A percentile compares a stretch with the other conserved stretches of the same genome.
Conservation (phyloP, 2,329 filamentous ascomycete species). For the Diaporthe citriasiana region DNA sequence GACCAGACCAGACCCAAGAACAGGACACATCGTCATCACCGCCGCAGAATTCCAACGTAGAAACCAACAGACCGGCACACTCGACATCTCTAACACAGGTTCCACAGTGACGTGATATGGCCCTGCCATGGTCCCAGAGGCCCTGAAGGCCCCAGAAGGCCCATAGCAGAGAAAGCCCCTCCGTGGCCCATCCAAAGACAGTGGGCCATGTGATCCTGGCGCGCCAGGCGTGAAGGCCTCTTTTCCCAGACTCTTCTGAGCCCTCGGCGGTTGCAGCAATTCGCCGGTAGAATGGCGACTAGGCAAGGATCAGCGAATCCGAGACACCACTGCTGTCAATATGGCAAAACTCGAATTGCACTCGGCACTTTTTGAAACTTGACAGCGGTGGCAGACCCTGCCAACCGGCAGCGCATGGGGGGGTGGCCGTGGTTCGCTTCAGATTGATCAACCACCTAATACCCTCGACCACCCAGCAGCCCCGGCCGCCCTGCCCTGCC, state of each 20-base stretch:
- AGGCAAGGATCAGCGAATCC: conserved; percentile 33
- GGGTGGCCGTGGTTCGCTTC: conserved; percentile 14
- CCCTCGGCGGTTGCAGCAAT: conserved; percentile 8
- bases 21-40: conserved; percentile 30
- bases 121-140: conserved; percentile 12
- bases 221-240: neutral
- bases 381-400: conserved; percentile 24
- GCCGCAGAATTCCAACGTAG: conserved; percentile 13
- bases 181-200: conserved; percentile 15
- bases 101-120: conserved; percentile 38
- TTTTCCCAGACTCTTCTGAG: conserved; percentile 29
- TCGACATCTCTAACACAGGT: conserved; percentile 21
- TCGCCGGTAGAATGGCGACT: conserved; percentile 18
- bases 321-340: conserved; percentile 36
- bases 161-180: neutral
- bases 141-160: neutral
- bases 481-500: neutral
- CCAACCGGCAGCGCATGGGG: conserved; percentile 3
- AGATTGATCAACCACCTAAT: conserved; percentile 25
- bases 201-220: conserved; percentile 11
- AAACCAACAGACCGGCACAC: conserved; percentile 12
- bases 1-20: neutral
- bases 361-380: conserved; percentile 27
- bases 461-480: neutral
- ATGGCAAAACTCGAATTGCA: conserved; percentile 23